Conservation (phyloP, 306 rosid species). For the Quercus aquifolioides region DNA sequence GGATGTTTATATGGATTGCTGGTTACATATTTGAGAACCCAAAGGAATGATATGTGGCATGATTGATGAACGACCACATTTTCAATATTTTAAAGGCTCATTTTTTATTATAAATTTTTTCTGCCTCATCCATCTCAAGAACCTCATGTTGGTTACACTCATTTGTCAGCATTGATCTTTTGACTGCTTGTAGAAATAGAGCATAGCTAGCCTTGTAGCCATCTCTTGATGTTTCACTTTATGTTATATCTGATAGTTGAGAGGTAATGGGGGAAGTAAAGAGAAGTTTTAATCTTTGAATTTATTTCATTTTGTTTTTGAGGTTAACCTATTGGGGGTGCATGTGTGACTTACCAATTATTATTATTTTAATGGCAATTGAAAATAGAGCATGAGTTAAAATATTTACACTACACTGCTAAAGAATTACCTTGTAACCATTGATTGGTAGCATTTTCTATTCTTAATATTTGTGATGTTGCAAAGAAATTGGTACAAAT, state of each 20-base stretch:
- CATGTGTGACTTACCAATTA: too few relatives aligned
- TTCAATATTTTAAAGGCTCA: background rate
- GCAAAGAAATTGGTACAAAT: slow-evolving; percentile 15
- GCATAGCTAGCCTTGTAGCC: background rate
- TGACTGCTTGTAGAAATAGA: background rate
- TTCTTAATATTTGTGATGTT: slow-evolving; percentile 7
- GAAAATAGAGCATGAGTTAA: background rate
- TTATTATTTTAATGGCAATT: background rate
- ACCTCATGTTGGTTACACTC: background rate
- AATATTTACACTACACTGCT: background rate
- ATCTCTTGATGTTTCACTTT: background rate
- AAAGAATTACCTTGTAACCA: background rate
- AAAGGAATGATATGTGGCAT: slow-evolving; percentile 10
- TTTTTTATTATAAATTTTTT: background rate
- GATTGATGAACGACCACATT: background rate
- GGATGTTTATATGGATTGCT: slow-evolving; percentile 7
- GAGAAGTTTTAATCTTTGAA: background rate
- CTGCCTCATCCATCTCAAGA: background rate
- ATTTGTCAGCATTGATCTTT: background rate
- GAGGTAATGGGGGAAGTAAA: background rate
- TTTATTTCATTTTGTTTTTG: background rate
- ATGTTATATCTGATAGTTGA: background rate
- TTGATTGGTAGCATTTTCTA: background rate
- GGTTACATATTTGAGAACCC: slow-evolving; percentile 3
- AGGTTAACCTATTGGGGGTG: too few relatives aligned